phyloP scores from a whole-genome alignment of 108 stramenopile genomes.

The Chaetoceros tenuissimus region DNA sequence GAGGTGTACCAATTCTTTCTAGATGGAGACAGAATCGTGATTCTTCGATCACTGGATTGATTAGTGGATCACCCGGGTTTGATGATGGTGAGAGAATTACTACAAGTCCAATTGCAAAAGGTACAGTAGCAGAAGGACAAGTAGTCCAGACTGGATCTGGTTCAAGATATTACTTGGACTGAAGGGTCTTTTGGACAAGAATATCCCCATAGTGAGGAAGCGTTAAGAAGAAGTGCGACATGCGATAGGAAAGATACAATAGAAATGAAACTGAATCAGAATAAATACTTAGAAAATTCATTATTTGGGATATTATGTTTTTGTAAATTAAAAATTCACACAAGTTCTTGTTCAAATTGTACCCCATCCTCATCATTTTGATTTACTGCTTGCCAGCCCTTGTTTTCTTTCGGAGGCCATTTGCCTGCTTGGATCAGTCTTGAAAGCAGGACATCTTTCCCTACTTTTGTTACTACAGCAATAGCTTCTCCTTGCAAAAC shows the following conservation, averaged over 20 bases:
- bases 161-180: slow-evolving; percentile 52
- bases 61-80: slow-evolving; percentile 53
- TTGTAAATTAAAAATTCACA: no score
- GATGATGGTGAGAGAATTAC: slow-evolving; percentile 54
- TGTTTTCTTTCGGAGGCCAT: slow-evolving; percentile 53
- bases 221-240: no score
- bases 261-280: no score
- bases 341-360: no score
- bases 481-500: slow-evolving; percentile 61
- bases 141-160: slow-evolving; percentile 70
- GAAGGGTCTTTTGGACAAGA: no score
- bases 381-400: slow-evolving; percentile 1
- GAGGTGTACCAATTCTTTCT: slow-evolving; percentile 27
- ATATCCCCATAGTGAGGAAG: no score
- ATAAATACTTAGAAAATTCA: no score
- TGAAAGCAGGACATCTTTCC: slow-evolving; percentile 44
- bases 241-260: no score
- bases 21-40: slow-evolving; percentile 56
- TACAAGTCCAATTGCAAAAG: slow-evolving; percentile 54
- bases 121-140: slow-evolving; percentile 38
- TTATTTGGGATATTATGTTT: no score
- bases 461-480: slow-evolving; percentile 62
- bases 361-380: slow-evolving; percentile 11
- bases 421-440: slow-evolving; percentile 45
- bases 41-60: slow-evolving; percentile 51